Base-by-base conservation (phyloP, 352 stramenopile genomes). In the Globisporangium okanoganense region DNA sequence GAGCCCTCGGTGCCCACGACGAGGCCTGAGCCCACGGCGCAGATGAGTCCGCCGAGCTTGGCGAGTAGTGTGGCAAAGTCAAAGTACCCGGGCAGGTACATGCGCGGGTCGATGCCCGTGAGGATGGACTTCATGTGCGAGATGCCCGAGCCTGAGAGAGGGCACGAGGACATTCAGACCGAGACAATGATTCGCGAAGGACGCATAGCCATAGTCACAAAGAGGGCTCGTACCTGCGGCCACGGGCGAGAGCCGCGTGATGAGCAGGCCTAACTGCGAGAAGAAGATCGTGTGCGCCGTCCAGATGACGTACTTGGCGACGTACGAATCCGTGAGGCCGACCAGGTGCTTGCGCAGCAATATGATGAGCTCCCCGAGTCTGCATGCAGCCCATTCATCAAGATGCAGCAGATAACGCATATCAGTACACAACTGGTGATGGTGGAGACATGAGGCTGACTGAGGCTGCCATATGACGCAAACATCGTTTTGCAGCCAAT, bases 1-100 rank as follows among this genome's bases (percentile, higher is more conserved):
- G 97, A 96, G 31, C 97, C 97, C 75, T 99, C 97, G 9, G 98
- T 99, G 57, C 97, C 97, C 2, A 99, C 91, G 24, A 98, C 87
- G 13, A 99, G 82, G 3, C 97, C 97, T 1, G 90, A 89, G 7
- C 94, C 90, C 22, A 99, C 82, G 14, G 88, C 88, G 50, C 97
- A 98, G 7, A 97, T 88, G 6, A 99, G 92, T 25, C 97, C 97
- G 13, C 98, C 67, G 53, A 94, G 72, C 66, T 97, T 97, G 24
- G 88, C 86, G 10, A 96, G 51, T n/a, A 94, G 77, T n/a, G 85
- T 94, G 33, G 65, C 67, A 33, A 83, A 82, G 55, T 91, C 82
- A 72, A 96, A 92, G 66, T 94, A 95, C 5, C 85, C 81, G 1
- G 83, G 81, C 1, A 93, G 61, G 54, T 95, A 93, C 71, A 94